Evolutionary conservation across 73 alveolate genomes (phyloP).

Genomic region (Paramecium biaurelia): DNA sequence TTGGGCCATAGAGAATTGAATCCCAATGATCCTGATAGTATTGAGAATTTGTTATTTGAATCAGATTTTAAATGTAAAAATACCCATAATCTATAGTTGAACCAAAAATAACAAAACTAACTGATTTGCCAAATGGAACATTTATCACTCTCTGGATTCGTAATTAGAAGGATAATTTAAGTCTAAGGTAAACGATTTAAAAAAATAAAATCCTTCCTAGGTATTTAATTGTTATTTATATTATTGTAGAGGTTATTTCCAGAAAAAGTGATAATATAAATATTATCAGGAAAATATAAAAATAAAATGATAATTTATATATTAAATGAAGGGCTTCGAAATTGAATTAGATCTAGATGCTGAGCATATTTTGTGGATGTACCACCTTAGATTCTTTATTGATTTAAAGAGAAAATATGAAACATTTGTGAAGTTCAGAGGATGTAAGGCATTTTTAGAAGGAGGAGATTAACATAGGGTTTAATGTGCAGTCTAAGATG

Average conservation of each 20-base stretch:
- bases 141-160: background rate
- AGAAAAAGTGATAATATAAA: background rate
- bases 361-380: background rate
- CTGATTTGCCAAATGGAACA: background rate
- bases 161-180: background rate
- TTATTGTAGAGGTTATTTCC: background rate
- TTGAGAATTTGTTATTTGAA: background rate
- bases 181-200: background rate
- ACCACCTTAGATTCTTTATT: background rate
- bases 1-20: background rate
- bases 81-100: background rate
- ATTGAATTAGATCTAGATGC: background rate
- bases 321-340: background rate
- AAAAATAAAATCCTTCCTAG: background rate
- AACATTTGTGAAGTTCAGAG: background rate
- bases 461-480: background rate
- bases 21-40: background rate
- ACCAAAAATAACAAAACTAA: background rate
- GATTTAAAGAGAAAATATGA: background rate
- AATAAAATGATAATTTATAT: background rate
- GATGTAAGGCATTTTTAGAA: background rate
- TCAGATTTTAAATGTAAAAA: background rate
- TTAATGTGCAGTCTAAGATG: background rate
- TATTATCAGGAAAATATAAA: background rate
- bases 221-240: background rate